Evolutionary conservation across 2,329 filamentous ascomycete species (phyloP), one percentile per base, ranked within the genome.

Genomic region (Colletotrichum chlorophyti): DNA sequence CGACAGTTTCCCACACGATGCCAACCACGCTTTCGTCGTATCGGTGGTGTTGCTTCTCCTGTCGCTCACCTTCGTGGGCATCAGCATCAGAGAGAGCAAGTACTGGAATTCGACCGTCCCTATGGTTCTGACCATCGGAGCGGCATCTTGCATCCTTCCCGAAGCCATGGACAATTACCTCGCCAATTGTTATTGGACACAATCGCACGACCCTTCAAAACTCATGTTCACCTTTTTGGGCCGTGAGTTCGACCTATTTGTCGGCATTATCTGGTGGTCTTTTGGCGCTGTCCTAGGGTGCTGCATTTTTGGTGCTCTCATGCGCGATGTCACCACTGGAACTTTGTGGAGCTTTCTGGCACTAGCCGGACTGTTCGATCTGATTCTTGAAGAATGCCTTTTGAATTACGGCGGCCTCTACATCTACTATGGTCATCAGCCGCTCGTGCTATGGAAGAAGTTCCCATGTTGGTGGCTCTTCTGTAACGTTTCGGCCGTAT

Each of bases 231-330:
- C 43, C 6, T 21, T 54, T 2, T 27, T 49, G 6, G 43, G 43
- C 1, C 43, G 52, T 10, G 52, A 42, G 3, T 54, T 49, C 5
- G 52, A 54, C 8, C 4, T 34, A 3, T 54, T 26, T 5, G 52
- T 54, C 52, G 35, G 52, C 29, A 54, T 54, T 8, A 49, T 49
- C 8, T 54, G 52, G 52, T 54, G 43, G 52, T 49, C 35, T 37
- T 54, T 26, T 3, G 43, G 43, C 12, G 52, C 43, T 12, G 52
- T 54, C 5, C 32, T 54, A 7, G 29, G 51, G 10, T 48, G 42
- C 21, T 11, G 23, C 15, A 48, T 49, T 19, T 48, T 49, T 17
- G 43, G 51, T 15, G 51, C 51, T 3, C 26, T 54, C 9, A 23
- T 12, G 42, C 51, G 51, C 15, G 21, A 10, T 4, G 24, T 54